Evolutionary conservation across 164 flowering plant genomes (phyloP).

Genomic region (Umbellularia californica): DNA sequence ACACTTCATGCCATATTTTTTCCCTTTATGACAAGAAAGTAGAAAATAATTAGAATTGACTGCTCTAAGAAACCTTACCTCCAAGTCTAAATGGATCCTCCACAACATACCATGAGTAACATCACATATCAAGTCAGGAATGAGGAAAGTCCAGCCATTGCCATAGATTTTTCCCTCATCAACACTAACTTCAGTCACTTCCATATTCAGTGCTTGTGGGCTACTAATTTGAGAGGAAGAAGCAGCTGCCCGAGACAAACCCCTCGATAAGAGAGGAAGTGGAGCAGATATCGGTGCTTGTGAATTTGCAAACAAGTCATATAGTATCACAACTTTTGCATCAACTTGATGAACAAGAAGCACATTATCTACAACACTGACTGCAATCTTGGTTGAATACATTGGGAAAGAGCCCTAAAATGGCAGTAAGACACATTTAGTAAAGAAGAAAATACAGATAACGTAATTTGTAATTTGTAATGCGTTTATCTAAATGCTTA

Average conservation of each 20-base stretch:
- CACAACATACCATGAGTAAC: conserved; percentile 56
- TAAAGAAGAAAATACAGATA: neutral
- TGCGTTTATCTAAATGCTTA: neutral
- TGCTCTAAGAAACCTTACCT: conserved; percentile 39
- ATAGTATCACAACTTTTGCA: conserved; percentile 89
- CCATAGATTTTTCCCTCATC: conserved; percentile 54
- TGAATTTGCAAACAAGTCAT: conserved; percentile 81
- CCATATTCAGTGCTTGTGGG: conserved; percentile 33
- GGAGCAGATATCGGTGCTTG: conserved; percentile 96
- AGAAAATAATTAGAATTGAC: neutral
- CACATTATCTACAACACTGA: conserved; percentile 90
- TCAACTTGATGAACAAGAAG: conserved; percentile 96
- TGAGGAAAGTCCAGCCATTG: conserved; percentile 83
- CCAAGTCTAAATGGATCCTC: conserved; percentile 85
- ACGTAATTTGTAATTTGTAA: neutral
- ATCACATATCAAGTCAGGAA: conserved; percentile 85
- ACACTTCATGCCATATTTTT: neutral
- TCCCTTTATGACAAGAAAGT: neutral
- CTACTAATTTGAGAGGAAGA: conserved; percentile 31
- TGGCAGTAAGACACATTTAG: conserved; percentile 2
- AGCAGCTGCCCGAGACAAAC: conserved; percentile 36
- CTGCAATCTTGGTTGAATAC: conserved; percentile 78
- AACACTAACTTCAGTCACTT: conserved; percentile 30
- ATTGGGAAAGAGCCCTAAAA: conserved; percentile 89
- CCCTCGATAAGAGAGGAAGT: conserved; percentile 79